phyloP scores from a whole-genome alignment of 1,284 basidiomycete genomes.

The Volvariella volvacea region DNA sequence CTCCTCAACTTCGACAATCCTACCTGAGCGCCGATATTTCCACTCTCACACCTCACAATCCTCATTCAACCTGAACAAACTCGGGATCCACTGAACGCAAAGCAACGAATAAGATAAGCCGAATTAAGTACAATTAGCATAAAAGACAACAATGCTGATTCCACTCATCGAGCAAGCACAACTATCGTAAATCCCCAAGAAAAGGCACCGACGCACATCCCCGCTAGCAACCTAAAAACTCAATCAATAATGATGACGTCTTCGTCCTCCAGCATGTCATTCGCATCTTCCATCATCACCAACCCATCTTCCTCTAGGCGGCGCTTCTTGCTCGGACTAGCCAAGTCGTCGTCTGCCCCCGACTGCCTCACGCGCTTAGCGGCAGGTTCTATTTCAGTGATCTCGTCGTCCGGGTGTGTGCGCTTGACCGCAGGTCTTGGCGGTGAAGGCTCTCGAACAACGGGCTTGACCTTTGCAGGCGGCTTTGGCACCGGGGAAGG shows the following conservation, averaged over 20 bases:
- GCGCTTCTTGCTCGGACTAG: constrained; percentile 56
- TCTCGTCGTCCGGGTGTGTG: constrained; percentile 43
- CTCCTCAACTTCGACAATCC: too few relatives aligned
- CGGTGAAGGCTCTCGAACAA: constrained; percentile 12
- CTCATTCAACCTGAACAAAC: too few relatives aligned
- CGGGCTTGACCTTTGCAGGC: constrained; percentile 37
- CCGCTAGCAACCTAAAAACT: not conserved
- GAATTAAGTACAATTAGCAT: too few relatives aligned
- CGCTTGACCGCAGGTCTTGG: constrained; percentile 42
- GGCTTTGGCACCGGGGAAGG: constrained; percentile 57
- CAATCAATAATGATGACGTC: constrained; percentile 46
- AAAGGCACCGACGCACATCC: too few relatives aligned
- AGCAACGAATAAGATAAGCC: too few relatives aligned
- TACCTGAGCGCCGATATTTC: too few relatives aligned
- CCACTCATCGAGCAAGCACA: too few relatives aligned
- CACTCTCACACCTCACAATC: too few relatives aligned
- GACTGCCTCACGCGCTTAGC: constrained; percentile 40
- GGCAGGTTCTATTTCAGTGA: constrained; percentile 41
- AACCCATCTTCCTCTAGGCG: constrained; percentile 67
- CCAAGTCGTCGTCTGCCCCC: constrained; percentile 13
- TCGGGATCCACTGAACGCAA: too few relatives aligned
- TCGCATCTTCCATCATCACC: constrained; percentile 52
- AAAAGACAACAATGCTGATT: too few relatives aligned
- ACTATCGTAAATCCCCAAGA: too few relatives aligned
- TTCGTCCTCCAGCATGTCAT: constrained; percentile 46